Evolutionary conservation across 257 asterid species (phyloP).

Genomic region (Galeopsis tetrahit): DNA sequence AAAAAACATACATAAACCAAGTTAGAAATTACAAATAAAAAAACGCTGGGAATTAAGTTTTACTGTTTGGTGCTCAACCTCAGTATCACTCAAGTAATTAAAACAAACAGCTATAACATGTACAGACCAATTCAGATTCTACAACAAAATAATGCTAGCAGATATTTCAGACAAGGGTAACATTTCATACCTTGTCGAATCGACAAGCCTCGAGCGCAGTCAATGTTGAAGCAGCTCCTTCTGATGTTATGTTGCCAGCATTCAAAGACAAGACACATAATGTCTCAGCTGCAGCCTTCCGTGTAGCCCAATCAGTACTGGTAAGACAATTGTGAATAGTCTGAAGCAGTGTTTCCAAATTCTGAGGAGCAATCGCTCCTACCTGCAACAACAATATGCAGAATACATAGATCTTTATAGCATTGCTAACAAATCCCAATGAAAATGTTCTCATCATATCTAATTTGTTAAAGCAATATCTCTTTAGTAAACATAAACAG

Average conservation of each 20-base stretch:
- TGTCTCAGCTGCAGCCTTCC: conserved; percentile 98
- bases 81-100: neutral
- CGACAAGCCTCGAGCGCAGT: conserved; percentile 84
- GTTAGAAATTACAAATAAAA: neutral
- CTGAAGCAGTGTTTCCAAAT: conserved; percentile 76
- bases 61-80: neutral
- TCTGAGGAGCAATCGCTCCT: conserved; percentile 90
- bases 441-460: conserved; percentile 11
- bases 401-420: conserved; percentile 2
- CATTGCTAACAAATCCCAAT: neutral
- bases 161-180: conserved; percentile 13
- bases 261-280: conserved; percentile 66
- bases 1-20: neutral
- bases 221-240: conserved; percentile 76
- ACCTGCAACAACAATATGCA: conserved; percentile 54
- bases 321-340: conserved; percentile 79
- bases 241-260: conserved; percentile 60
- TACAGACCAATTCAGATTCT: conserved; percentile 19
- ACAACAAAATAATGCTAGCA: conserved; percentile 16
- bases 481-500: neutral
- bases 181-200: conserved; percentile 81
- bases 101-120: conserved; percentile 14
- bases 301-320: conserved; percentile 94
- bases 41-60: too few species aligned
- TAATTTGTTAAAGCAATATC: conserved; percentile 31